These are phyloP conservation scores for Glycyrrhiza uralensis DNA, from an alignment of 306 rosid species.

Conservation along the genomic window DNA sequence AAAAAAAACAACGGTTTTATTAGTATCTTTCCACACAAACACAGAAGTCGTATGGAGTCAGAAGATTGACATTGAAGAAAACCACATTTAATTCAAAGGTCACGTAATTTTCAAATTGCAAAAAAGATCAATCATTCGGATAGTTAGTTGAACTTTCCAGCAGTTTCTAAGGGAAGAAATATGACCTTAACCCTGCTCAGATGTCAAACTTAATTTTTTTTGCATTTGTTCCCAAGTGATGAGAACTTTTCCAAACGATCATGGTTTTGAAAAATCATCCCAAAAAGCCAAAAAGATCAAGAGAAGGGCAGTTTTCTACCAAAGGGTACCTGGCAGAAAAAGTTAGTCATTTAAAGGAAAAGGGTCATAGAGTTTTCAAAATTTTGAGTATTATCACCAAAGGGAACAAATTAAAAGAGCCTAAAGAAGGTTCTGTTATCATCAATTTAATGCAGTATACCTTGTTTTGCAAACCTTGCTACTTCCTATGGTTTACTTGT, in stretches of 20 bases:
- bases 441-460: slow-evolving; percentile 43
- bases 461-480: slow-evolving; percentile 40
- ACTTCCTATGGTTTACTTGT: slow-evolving; percentile 36
- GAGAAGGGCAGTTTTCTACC: slow-evolving; percentile 29
- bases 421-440: slow-evolving; percentile 43
- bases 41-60: slow-evolving; percentile 35
- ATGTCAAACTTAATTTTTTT: slow-evolving; percentile 36
- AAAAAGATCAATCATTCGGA: slow-evolving; percentile 21
- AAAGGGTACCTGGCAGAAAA: slow-evolving; percentile 31
- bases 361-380: slow-evolving; percentile 31
- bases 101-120: slow-evolving; percentile 39
- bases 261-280: slow-evolving; percentile 35
- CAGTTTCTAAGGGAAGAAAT: slow-evolving; percentile 30
- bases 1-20: slow-evolving; percentile 30
- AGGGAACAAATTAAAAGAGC: slow-evolving; percentile 29
- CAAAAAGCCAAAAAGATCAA: slow-evolving; percentile 31
- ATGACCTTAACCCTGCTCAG: slow-evolving; percentile 40
- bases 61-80: slow-evolving; percentile 31
- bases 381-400: slow-evolving; percentile 22
- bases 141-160: slow-evolving; percentile 31
- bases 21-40: slow-evolving; percentile 30
- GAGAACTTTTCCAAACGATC: slow-evolving; percentile 49
- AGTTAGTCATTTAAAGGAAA: slow-evolving; percentile 43
- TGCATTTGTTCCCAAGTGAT: slow-evolving; percentile 34
- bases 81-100: slow-evolving; percentile 26